These are phyloP conservation scores for Saccharomycopsis lassenensis DNA, from an alignment of 805 yeast species.

Conservation along the genomic window DNA sequence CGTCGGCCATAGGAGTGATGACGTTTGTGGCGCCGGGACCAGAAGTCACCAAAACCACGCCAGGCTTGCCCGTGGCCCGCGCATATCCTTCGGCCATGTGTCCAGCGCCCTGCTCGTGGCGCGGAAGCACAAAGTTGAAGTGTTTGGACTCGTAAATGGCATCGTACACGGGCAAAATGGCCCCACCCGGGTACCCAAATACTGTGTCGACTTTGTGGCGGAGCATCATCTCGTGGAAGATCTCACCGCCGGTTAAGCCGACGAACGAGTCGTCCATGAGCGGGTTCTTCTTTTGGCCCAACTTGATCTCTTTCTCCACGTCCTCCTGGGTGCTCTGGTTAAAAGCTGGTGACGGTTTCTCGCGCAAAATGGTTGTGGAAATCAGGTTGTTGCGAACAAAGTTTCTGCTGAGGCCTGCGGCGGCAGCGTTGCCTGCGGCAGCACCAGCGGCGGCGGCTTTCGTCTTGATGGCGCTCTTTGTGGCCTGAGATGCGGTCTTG, in stretches of 20 bases:
- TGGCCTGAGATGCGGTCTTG: no score
- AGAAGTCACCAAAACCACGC: slow-evolving; percentile 95
- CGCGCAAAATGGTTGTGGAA: no score
- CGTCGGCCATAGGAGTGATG: slow-evolving; percentile 97
- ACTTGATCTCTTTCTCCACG: slow-evolving; percentile 16
- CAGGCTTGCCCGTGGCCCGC: slow-evolving; percentile 89
- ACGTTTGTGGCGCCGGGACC: slow-evolving; percentile 99
- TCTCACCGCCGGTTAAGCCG: slow-evolving; percentile 97
- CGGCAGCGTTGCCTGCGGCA: no score
- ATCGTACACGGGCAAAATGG: slow-evolving; percentile 94
- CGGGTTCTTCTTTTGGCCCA: not conserved
- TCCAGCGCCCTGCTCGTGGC: slow-evolving; percentile 99
- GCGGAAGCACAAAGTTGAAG: slow-evolving; percentile 84
- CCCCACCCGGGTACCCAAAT: slow-evolving; percentile 98
- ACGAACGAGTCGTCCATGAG: slow-evolving; percentile 76
- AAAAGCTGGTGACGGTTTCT: slow-evolving; percentile 41
- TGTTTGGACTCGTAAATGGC: slow-evolving; percentile 87
- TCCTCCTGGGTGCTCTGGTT: slow-evolving; percentile 25
- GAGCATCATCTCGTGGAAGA: slow-evolving; percentile 97
- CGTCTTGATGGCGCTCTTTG: no score
- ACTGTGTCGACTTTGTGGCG: slow-evolving; percentile 92
- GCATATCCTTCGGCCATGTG: slow-evolving; percentile 99
- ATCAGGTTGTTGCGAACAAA: no score
- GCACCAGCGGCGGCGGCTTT: no score
- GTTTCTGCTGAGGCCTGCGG: no score